phyloP scores from a whole-genome alignment of 2,329 filamentous ascomycete genomes.

The Cucurbitaria berberidis region DNA sequence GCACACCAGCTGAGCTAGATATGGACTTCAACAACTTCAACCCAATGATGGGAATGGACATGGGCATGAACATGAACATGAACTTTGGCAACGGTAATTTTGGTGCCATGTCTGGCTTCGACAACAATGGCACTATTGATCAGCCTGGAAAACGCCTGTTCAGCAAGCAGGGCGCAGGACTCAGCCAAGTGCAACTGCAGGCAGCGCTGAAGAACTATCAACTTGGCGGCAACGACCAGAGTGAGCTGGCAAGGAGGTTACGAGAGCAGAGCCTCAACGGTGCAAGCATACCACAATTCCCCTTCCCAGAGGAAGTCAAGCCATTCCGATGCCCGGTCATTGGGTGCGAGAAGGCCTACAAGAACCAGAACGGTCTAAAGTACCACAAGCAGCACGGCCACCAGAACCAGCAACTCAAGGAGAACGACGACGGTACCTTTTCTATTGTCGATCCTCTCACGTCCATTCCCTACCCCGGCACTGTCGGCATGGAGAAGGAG shows the following conservation, averaged over 20 bases:
- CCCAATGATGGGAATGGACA: constrained; percentile 43
- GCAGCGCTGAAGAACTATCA: constrained; percentile 78
- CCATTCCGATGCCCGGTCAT: constrained; percentile 98
- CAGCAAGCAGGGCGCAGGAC: constrained; percentile 77
- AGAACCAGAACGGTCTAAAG: constrained; percentile 98
- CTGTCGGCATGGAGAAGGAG: constrained; percentile 99
- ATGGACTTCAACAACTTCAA: constrained; percentile 65
- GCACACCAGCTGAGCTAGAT: constrained; percentile 76
- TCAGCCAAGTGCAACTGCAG: constrained; percentile 71
- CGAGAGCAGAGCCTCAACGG: constrained; percentile 67
- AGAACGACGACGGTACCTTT: constrained; percentile 96
- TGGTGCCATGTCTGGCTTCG: constrained; percentile 51
- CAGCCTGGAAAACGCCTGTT: constrained; percentile 94
- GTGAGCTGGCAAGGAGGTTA: constrained; percentile 72
- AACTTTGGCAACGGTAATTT: constrained; percentile 47
- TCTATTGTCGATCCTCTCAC: constrained; percentile 98
- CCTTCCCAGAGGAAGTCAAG: constrained; percentile 83
- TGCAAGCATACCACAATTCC: constrained; percentile 48
- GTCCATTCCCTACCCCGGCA: constrained; percentile 90
- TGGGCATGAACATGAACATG: constrained; percentile 45
- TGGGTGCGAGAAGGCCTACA: constrained; percentile 98
- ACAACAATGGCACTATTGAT: constrained; percentile 68
- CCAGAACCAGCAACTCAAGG: constrained; percentile 93
- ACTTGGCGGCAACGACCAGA: constrained; percentile 67
- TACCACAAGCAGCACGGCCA: constrained; percentile 89